These are phyloP conservation scores for Colletotrichum cordylinicola DNA, from an alignment of 2,329 filamentous ascomycete species.

Conservation along the genomic window DNA sequence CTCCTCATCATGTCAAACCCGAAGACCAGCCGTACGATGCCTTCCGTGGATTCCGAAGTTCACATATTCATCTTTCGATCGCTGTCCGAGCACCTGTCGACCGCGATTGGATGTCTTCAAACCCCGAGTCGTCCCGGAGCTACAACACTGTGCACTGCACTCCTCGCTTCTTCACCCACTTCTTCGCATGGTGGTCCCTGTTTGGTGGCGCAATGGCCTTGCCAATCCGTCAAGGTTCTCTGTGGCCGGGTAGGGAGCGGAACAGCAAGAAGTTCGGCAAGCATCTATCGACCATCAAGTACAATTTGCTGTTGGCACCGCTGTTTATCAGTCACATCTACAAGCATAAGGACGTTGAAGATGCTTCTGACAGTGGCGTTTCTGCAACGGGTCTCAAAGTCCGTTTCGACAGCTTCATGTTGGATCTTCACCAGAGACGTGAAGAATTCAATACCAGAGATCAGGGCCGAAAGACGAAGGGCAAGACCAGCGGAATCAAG, in stretches of 20 bases:
- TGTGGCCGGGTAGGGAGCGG: constrained; percentile 94
- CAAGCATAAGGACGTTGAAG: constrained; percentile 95
- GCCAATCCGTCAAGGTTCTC: constrained; percentile 86
- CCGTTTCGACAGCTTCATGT: constrained; percentile 94
- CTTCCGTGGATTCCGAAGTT: constrained; percentile 94
- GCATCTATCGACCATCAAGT: constrained; percentile 98
- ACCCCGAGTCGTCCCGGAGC: constrained; percentile 78
- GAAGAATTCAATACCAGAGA: constrained; percentile 89
- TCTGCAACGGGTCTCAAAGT: constrained; percentile 97
- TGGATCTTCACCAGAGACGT: constrained; percentile 91
- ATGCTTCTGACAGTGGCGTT: constrained; percentile 76
- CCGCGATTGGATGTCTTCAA: constrained; percentile 82
- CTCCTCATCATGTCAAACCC: constrained; percentile 74
- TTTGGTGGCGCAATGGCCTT: constrained; percentile 95
- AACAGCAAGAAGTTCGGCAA: constrained; percentile 98
- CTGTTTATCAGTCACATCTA: constrained; percentile 97
- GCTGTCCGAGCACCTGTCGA: constrained; percentile 87
- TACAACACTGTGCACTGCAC: constrained; percentile 97
- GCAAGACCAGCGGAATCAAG: constrained; percentile 89
- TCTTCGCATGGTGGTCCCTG: constrained; percentile 97
- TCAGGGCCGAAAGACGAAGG: constrained; percentile 76
- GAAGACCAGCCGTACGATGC: constrained; percentile 77
- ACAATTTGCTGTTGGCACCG: constrained; percentile 89
- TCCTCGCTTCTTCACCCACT: constrained; percentile 96
- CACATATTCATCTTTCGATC: constrained; percentile 95